These are phyloP conservation scores for Durusdinium trenchii DNA, from an alignment of 73 alveolate genomes.

Conservation along the genomic window DNA sequence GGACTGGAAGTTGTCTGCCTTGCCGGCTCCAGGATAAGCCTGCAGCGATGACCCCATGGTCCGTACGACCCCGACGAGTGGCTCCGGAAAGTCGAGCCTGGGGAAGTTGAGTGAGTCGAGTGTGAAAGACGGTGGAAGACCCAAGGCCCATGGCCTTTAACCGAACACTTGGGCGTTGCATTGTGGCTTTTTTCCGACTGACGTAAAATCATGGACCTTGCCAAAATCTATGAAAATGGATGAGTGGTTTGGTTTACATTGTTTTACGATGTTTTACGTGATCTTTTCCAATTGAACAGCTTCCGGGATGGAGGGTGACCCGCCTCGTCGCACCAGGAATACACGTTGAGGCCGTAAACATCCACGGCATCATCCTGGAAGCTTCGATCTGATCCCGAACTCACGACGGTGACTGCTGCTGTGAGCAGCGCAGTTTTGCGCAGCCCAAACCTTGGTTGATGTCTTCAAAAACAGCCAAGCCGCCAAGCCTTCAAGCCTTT, in stretches of 20 bases:
- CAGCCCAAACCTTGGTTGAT: too few species aligned
- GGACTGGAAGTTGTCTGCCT: conserved; percentile 64
- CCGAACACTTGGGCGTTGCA: background rate
- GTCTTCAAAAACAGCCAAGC: too few species aligned
- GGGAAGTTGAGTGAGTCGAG: background rate
- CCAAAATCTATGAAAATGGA: background rate
- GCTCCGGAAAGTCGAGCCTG: background rate
- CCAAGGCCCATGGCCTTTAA: too few species aligned
- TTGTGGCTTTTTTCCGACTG: background rate
- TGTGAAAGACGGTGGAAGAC: too few species aligned
- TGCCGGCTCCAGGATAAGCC: conserved; percentile 80
- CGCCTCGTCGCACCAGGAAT: conserved; percentile 95
- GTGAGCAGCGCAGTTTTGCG: too few species aligned
- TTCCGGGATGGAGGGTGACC: background rate
- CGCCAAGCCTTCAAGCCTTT: too few species aligned
- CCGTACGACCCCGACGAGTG: background rate
- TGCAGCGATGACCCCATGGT: background rate
- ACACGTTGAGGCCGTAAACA: conserved; percentile 81
- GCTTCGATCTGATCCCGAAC: too few species aligned
- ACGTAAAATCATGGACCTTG: background rate
- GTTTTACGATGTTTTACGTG: background rate
- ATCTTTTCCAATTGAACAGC: too few species aligned
- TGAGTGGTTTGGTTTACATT: background rate
- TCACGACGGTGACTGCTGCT: too few species aligned
- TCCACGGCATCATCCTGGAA: conserved; percentile 87